Evolutionary conservation across 352 stramenopile genomes (phyloP).

Genomic region (Phytophthora pistaciae): DNA sequence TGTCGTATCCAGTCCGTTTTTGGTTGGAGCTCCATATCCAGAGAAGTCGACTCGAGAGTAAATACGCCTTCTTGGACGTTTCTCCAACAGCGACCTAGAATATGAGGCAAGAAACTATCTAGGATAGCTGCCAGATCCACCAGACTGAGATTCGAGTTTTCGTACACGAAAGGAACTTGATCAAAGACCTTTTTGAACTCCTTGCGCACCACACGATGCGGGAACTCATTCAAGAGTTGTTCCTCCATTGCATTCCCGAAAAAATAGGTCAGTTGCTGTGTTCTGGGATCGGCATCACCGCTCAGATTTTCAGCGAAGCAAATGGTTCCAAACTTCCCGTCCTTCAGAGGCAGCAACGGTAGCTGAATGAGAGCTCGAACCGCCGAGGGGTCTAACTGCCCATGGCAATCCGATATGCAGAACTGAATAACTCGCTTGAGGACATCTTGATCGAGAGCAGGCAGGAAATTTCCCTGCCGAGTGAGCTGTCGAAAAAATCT

Average conservation of each 20-base stretch:
- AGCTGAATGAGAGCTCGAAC: conserved; percentile 45
- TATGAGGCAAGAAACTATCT: conserved; percentile 50
- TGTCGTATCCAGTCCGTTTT: conserved; percentile 55
- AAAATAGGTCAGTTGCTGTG: conserved; percentile 38
- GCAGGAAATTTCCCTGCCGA: conserved; percentile 44
- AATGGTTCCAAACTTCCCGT: conserved; percentile 53
- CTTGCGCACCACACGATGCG: conserved; percentile 45
- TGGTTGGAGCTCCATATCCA: conserved; percentile 14
- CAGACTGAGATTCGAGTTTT: conserved; percentile 55
- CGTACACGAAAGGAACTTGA: conserved; percentile 47
- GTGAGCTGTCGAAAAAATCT: conserved; percentile 61
- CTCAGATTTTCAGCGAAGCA: conserved; percentile 22
- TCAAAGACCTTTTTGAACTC: conserved; percentile 61
- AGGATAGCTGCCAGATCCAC: conserved; percentile 43
- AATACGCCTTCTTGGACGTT: conserved; percentile 39
- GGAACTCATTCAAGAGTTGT: conserved; percentile 54
- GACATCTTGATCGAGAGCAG: conserved; percentile 31
- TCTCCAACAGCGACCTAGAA: conserved; percentile 47
- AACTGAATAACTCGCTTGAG: conserved; percentile 58
- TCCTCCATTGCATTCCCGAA: conserved; percentile 60
- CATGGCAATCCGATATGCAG: conserved; percentile 48
- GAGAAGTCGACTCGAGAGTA: conserved; percentile 23
- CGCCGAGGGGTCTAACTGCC: background rate
- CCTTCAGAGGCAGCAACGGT: conserved; percentile 54
- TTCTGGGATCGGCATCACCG: conserved; percentile 4